Evolutionary conservation across 2,329 filamentous ascomycete genomes (phyloP), one percentile per base, ranked within the genome.

Genomic region (Claviceps paspali): DNA sequence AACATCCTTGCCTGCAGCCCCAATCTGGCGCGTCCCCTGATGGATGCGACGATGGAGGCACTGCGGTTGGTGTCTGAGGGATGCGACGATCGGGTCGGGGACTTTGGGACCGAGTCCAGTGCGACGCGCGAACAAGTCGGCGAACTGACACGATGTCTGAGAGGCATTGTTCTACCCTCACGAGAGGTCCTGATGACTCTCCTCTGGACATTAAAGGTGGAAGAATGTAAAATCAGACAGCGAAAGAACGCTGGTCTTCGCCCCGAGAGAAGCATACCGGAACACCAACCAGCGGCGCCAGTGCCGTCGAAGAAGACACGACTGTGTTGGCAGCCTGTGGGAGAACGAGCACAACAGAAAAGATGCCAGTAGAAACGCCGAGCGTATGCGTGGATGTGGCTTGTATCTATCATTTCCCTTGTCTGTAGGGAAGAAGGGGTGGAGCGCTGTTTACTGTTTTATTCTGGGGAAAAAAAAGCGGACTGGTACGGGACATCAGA

Each of bases 1-100:
- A 73, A 67, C 64, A 74, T 79, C 59, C 69, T 79, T 70, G 70
- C 76, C 73, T 70, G 76, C 76, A 79, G 74, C 75, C 75, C 74
- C 70, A 68, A 63, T 59, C 67, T 79, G 76, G 76, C 76, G 76
- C 76, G 76, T 79, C 76, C 76, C 53, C 64, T 79, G 52, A 63
- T 61, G 74, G 74, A 79, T 79, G 76, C 76, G 76, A 80, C 76
- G 73, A 68, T 77, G 72, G 70, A 58, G 68, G 72, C 69, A 65
- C 73, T 80, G 76, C 76, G 75, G 76, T 78, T 72, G 67, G 71
- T 70, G 58, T 74, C 71, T 75, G 63, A 76, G 59, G 60, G 65
- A 62, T 51, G 55, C 51, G 61, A 67, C 48, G 57, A 62, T 50
- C 61, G 54, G 57, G 63, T 62, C 59, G 61, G 52, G 49, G 55